A percentile compares a stretch with the other conserved stretches of the same genome.
phyloP scores from a whole-genome alignment of 2,329 filamentous ascomycete species.

The Ceratocystis ficicola region DNA sequence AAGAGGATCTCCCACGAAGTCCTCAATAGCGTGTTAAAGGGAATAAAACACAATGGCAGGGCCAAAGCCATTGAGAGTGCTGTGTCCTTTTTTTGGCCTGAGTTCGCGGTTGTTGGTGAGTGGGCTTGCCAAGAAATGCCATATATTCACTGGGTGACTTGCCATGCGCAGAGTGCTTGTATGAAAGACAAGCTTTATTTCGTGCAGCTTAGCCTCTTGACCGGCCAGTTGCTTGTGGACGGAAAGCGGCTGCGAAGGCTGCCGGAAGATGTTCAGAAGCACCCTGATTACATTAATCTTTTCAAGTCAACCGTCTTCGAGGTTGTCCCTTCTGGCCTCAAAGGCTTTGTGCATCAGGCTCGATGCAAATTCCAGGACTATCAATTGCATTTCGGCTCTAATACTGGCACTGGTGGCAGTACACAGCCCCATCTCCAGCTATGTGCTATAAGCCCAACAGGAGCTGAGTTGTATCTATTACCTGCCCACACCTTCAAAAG shows the following conservation, averaged over 20 bases:
- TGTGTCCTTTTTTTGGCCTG: not conserved
- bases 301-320: conserved; percentile 36
- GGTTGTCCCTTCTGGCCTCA: conserved; percentile 31
- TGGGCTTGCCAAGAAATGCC: not conserved
- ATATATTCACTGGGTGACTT: not conserved
- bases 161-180: not conserved
- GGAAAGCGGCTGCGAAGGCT: conserved; percentile 38
- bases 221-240: conserved; percentile 41
- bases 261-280: conserved; percentile 34
- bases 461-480: conserved; percentile 27
- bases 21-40: not conserved
- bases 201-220: conserved; percentile 36
- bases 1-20: no score
- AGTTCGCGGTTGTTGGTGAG: not conserved
- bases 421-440: conserved; percentile 29
- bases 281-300: conserved; percentile 33
- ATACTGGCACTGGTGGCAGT: not conserved
- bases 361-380: conserved; percentile 26
- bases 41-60: not conserved
- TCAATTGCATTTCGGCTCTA: conserved; percentile 30
- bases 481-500: conserved; percentile 27
- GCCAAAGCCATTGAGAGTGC: not conserved
- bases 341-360: conserved; percentile 33
- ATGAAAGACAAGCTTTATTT: not conserved
- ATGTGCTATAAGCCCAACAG: conserved; percentile 23